Base-by-base conservation (phyloP, 2,329 filamentous ascomycete genomes). In the Westerdykella sp. region DNA sequence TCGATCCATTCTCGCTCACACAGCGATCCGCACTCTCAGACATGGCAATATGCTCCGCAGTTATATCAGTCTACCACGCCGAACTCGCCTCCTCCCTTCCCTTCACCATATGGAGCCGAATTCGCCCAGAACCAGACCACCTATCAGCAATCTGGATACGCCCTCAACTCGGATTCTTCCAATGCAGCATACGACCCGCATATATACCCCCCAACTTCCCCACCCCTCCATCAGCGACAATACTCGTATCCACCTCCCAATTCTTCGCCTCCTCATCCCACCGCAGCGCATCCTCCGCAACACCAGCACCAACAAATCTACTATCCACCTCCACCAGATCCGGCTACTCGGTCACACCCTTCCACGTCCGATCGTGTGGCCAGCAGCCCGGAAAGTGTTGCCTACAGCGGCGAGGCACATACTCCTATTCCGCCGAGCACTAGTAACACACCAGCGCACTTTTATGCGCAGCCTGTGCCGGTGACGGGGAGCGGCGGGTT, bases 371-470 rank as follows among this genome's bases (percentile, higher is more conserved):
- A 59, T 36, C 37, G 49, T n/a, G 38, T 50, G 40, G 40, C 25
- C 9, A 28, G 43, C 16, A 54, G 49, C 23, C 41, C 50, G 4
- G 47, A 51, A 25, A 42, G 49, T 34, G 49, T 43, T 23, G 53
- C 55, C 28, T 50, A 58, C 39, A 56, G 51, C 32, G 51, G 49
- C 11, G 50, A 44, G 15, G 43, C 43, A 16, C 41, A 51, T n/a
- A 25, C 23, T 10, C 41, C 41, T 14, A 37, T 46, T 14, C 42
- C 45, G n/a, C 44, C 44, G 12, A 60, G 54, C 39, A 56, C 54
- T 38, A 57, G 45, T 6, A 52, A 50, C 12, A 65, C 63, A 12
- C 63, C 63, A 3, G 62, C 62, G 13, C 62, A 65, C 11, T 66
- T 65, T 38, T 66, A 66, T 43, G 57, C 55, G 4, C 59, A 61